Conservation (phyloP, 139 green algal species). For the Haematococcus lacustris region DNA sequence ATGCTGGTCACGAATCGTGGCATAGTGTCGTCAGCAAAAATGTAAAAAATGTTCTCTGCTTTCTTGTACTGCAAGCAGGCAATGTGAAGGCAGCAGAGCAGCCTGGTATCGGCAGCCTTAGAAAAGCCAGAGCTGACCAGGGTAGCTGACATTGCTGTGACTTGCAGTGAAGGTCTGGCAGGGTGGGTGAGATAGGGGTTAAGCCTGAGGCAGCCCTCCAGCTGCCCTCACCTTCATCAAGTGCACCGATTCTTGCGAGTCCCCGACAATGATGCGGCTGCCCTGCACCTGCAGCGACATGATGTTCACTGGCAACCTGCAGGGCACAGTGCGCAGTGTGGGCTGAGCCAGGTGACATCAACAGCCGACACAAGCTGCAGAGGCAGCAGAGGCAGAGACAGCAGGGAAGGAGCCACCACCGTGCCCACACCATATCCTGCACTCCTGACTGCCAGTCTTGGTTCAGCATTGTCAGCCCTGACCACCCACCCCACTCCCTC, state of each 20-base stretch:
- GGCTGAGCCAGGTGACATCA: no score
- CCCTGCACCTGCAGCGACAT: slow-evolving; percentile 57
- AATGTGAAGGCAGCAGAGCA: not conserved
- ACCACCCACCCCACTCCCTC: slow-evolving; percentile 27
- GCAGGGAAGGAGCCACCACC: no score
- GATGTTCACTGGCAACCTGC: slow-evolving; percentile 69
- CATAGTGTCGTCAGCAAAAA: slow-evolving; percentile 87
- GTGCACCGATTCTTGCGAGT: slow-evolving; percentile 58
- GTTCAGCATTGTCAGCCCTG: not conserved
- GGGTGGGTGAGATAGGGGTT: not conserved
- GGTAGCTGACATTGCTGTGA: not conserved
- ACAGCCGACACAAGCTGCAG: no score
- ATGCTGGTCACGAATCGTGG: slow-evolving; percentile 76
- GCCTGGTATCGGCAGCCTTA: not conserved
- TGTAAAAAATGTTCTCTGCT: slow-evolving; percentile 87
- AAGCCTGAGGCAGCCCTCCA: slow-evolving; percentile 7
- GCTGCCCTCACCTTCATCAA: slow-evolving; percentile 18
- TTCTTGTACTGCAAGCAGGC: slow-evolving; percentile 56
- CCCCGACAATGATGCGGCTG: slow-evolving; percentile 78
- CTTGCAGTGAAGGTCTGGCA: not conserved
- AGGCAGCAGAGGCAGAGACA: no score
- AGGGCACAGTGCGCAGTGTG: slow-evolving; percentile 10
- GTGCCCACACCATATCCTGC: no score
- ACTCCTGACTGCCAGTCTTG: no score
- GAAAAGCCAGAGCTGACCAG: slow-evolving; percentile 1